A percentile compares a stretch with the other conserved stretches of the same genome.
Conservation (phyloP, 768 basidiomycete species). For the Boletus speciosus region DNA sequence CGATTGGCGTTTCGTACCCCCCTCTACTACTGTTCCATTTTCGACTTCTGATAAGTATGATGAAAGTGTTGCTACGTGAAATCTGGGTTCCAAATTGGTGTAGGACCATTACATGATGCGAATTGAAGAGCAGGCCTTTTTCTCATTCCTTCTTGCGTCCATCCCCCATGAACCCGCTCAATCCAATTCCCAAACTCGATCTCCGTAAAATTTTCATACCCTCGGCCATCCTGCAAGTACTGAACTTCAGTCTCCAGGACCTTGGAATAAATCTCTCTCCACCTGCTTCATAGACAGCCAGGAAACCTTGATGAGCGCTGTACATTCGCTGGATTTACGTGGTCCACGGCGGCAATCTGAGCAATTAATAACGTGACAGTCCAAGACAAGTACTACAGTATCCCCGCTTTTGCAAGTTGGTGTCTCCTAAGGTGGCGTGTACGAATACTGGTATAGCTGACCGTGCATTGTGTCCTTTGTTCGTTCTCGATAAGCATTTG, state of each 20-base stretch:
- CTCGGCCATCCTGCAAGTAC: not conserved
- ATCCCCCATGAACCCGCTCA: not conserved
- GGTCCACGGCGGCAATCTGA: not conserved
- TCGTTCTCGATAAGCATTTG: not conserved
- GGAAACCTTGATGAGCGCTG: not conserved
- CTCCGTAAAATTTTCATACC: not conserved
- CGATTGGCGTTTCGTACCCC: too few species aligned
- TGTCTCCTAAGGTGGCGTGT: too few species aligned
- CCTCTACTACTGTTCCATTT: too few species aligned
- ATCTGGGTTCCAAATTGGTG: too few species aligned
- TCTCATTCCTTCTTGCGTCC: not conserved
- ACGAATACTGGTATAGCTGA: not conserved
- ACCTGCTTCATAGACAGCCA: not conserved
- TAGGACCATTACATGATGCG: too few species aligned
- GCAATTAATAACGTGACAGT: too few species aligned
- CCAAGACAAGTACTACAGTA: too few species aligned
- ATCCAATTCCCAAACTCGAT: not conserved
- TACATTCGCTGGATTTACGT: not conserved
- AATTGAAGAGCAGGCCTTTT: not conserved
- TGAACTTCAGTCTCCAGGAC: not conserved
- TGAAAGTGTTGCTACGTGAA: too few species aligned
- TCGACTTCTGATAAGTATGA: too few species aligned
- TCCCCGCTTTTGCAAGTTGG: too few species aligned
- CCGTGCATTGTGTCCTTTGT: not conserved
- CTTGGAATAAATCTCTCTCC: not conserved